Conservation (phyloP, 2,329 filamentous ascomycete species). For the Diaporthe batatas region DNA sequence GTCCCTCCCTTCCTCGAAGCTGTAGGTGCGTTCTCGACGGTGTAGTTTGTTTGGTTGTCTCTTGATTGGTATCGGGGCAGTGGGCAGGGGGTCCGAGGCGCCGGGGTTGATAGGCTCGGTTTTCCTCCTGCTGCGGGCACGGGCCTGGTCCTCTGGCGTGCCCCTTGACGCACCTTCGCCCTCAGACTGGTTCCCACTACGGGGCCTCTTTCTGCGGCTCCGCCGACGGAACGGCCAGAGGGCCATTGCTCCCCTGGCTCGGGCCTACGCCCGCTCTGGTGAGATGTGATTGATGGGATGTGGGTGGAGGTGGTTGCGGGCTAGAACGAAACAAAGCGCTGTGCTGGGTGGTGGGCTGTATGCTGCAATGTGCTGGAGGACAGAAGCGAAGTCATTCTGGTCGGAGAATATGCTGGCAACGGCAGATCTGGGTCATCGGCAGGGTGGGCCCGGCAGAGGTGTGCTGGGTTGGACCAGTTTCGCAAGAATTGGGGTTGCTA, state of each 20-base stretch:
- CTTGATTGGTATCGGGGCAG: constrained; percentile 53
- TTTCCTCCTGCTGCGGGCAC: constrained; percentile 52
- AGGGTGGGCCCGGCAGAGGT: constrained; percentile 26
- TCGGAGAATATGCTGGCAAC: constrained; percentile 31
- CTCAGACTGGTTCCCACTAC: constrained; percentile 66
- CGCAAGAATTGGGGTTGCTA: constrained; percentile 17
- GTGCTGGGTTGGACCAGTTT: constrained; percentile 21
- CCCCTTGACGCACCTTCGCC: constrained; percentile 57
- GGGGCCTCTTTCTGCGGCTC: constrained; percentile 73
- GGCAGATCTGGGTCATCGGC: constrained; percentile 38
- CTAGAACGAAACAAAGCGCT: constrained; percentile 31
- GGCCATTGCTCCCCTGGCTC: constrained; percentile 67
- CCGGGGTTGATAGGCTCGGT: constrained; percentile 48
- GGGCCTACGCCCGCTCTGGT: constrained; percentile 32
- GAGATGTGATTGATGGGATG: constrained; percentile 9
- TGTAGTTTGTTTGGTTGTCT: constrained; percentile 63
- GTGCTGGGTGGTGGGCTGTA: constrained; percentile 27
- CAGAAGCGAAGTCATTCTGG: constrained; percentile 42
- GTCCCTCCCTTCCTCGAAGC: constrained; percentile 72
- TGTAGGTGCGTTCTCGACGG: constrained; percentile 66
- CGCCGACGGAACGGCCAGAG: constrained; percentile 87
- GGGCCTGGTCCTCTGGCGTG: constrained; percentile 44
- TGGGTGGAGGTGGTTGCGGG: constrained; percentile 4
- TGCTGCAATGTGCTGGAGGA: constrained; percentile 36
- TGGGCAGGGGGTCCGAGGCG: constrained; percentile 39